Percentiles rank a stretch among this genome's conserved stretches.
phyloP scores from a whole-genome alignment of 1,284 basidiomycete species.

The Cerrena zonata region DNA sequence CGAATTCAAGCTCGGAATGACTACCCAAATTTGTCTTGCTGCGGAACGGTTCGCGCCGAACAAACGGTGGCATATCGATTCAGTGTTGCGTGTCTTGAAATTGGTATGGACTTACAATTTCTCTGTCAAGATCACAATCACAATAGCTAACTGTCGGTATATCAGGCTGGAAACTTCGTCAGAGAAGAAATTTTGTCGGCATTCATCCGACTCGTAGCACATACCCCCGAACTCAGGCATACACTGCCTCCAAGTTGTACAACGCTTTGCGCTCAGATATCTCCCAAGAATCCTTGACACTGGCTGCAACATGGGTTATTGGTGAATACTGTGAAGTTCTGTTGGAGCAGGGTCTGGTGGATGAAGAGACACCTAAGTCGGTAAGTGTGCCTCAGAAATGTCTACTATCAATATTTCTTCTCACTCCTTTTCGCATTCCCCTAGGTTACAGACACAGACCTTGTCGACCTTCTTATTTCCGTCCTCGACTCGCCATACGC shows the following conservation, averaged over 20 bases:
- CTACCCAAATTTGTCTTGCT: constrained; percentile 93
- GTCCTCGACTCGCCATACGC: constrained; percentile 92
- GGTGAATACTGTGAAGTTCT: constrained; percentile 95
- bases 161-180: constrained; percentile 94
- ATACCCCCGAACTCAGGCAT: constrained; percentile 97
- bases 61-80: constrained; percentile 99
- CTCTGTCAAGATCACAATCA: background rate
- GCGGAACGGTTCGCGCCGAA: constrained; percentile 97
- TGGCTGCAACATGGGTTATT: constrained; percentile 92
- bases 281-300: constrained; percentile 91
- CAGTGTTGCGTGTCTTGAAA: constrained; percentile 87
- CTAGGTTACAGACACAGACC: constrained; percentile 75
- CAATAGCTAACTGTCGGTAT: background rate
- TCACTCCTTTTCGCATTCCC: background rate
- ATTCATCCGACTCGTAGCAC: constrained; percentile 92
- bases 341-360: constrained; percentile 82
- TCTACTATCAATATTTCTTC: background rate
- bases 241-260: constrained; percentile 91
- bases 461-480: constrained; percentile 83
- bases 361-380: constrained; percentile 75
- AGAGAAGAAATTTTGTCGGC: constrained; percentile 93
- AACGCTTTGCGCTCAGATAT: constrained; percentile 85
- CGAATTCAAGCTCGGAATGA: constrained; percentile 97
- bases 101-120: constrained; percentile 55
- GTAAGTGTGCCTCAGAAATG: constrained; percentile 34